Base-by-base conservation (phyloP, 1,139 yeast genomes). In the Casaregolazyma lundiana region DNA sequence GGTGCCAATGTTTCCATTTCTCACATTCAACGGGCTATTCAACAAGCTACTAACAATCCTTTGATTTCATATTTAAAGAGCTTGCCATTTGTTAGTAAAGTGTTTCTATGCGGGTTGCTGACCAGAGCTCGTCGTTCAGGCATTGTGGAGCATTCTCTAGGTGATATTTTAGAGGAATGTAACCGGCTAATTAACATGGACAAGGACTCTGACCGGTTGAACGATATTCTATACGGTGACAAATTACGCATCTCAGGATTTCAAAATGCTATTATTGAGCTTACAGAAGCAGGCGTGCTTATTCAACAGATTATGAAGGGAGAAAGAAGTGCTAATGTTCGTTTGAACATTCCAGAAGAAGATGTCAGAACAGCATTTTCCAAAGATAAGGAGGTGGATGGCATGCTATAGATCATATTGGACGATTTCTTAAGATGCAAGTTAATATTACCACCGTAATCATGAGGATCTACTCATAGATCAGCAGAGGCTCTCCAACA, bases 401-500 rank as follows among this genome's bases (percentile, higher is more conserved):
- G 60, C 53, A 70, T 60, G 63, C 46, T 61, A 7, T 62, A 56
- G 22, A 16, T 21, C n/a, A n/a, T n/a, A n/a, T n/a, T n/a, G n/a
- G n/a, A n/a, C n/a, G n/a, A n/a, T n/a, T n/a, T n/a, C 6, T 36
- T 18, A 17, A 16, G 15, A 36, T 20, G 18, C 24, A 36, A 15
- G 9, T 18, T 16, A 38, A 20, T 30, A 21, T 30, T 19, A 3
- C 3, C 15, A 21, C 34, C 24, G 30, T n/a, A 15, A 3, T 32
- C 32, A 35, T 30, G 21, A 36, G 16, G 26, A n/a, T n/a, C n/a
- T n/a, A n/a, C 45, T 67, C 69, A 65, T 87, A 90, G 15, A 92
- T 75, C 46, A 92, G 72, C 41, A 92, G 73, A 2, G 98, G 98
- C 64, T 90, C 97, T 11, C 97, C 97, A 17, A 82, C 76, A 56